phyloP scores from a whole-genome alignment of 495 filamentous ascomycete species.

The Aspergillus ellipticus region DNA sequence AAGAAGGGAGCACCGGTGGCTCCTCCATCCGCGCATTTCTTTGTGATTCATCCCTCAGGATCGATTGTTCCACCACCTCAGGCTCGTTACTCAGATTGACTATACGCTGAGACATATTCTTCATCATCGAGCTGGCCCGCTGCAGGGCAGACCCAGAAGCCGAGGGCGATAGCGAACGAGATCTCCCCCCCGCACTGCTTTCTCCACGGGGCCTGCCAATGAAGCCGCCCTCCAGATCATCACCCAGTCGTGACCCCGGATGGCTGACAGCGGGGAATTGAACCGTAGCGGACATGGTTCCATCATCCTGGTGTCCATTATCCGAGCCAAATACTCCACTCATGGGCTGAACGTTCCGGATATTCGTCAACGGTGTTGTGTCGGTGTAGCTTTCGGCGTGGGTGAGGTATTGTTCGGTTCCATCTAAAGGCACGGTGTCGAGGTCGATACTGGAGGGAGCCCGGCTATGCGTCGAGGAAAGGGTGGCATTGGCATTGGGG shows the following conservation, averaged over 20 bases:
- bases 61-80: constrained; percentile 70
- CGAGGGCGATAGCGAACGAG: constrained; percentile 65
- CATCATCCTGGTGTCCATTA: constrained; percentile 53
- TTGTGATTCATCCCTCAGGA: constrained; percentile 60
- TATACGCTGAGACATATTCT: constrained; percentile 95
- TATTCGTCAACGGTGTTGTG: constrained; percentile 60
- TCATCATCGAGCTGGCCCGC: constrained; percentile 85
- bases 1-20: constrained; percentile 55
- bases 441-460: constrained; percentile 30
- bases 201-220: constrained; percentile 40
- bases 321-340: constrained; percentile 52
- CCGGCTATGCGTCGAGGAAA: constrained; percentile 18
- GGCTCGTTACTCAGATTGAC: constrained; percentile 94
- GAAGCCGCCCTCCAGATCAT: constrained; percentile 58
- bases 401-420: constrained; percentile 50
- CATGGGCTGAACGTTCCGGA: constrained; percentile 61
- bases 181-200: constrained; percentile 49
- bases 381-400: constrained; percentile 57
- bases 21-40: constrained; percentile 50
- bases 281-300: constrained; percentile 58
- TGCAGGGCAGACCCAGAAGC: constrained; percentile 62
- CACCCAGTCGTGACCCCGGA: constrained; percentile 52
- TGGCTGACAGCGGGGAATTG: constrained; percentile 37
- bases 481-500: constrained; percentile 20
- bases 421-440: constrained; percentile 31